Percentiles rank a stretch among this genome's conserved stretches.
Conservation (phyloP, 495 filamentous ascomycete species). For the Staphylotrichum tortipilum region DNA sequence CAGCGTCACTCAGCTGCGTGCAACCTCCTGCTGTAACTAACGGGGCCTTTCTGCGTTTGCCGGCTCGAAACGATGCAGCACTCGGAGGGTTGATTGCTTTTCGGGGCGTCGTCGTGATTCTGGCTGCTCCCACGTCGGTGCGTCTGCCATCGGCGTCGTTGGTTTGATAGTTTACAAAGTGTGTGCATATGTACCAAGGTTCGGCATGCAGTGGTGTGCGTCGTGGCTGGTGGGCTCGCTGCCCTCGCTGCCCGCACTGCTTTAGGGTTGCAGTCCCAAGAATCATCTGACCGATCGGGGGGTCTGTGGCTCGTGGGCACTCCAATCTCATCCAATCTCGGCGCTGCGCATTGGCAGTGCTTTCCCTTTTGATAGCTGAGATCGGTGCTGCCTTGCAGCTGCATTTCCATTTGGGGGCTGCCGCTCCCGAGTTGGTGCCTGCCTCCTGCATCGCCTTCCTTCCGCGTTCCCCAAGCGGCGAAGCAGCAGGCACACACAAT, state of each 20-base stretch:
- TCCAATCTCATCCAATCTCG: constrained; percentile 16
- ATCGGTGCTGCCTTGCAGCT: neutral
- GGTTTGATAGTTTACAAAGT: no score
- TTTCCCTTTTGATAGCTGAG: constrained; percentile 17
- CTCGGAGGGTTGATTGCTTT: neutral
- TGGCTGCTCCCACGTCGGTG: no score
- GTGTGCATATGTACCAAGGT: neutral
- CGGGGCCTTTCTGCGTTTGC: neutral
- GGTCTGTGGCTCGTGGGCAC: constrained; percentile 10
- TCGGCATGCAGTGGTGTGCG: neutral
- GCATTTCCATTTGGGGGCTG: neutral
- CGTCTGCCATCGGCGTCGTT: no score
- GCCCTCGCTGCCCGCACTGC: neutral
- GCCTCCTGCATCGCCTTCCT: neutral
- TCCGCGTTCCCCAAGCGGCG: neutral
- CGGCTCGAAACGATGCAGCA: neutral
- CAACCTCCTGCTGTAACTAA: no score
- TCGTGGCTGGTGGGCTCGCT: constrained; percentile 3
- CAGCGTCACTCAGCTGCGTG: no score
- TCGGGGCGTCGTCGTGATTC: neutral
- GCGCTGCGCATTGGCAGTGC: neutral
- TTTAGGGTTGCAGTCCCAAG: constrained; percentile 1
- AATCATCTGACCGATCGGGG: constrained; percentile 1
- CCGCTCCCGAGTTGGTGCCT: neutral
- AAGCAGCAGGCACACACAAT: no score